Conservation (phyloP, 78 protist genomes). For the Thecamonas trahens region DNA sequence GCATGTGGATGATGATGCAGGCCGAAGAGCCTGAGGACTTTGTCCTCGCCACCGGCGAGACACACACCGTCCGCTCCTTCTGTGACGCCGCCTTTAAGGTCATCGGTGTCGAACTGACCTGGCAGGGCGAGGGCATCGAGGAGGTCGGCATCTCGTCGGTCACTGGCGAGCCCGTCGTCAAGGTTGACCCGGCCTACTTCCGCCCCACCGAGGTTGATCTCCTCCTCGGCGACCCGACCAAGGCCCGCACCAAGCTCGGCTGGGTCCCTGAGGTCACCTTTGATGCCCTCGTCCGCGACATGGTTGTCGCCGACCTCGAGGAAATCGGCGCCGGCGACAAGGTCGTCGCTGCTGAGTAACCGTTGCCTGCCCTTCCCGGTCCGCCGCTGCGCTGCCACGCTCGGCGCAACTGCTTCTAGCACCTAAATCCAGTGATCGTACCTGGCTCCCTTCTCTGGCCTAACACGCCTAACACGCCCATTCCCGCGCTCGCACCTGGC, state of each 20-base stretch:
- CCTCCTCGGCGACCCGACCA: constrained; percentile 74
- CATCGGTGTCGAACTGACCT: constrained; percentile 45
- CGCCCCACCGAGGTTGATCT: constrained; percentile 87
- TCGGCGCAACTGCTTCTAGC: not conserved
- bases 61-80: constrained; percentile 74
- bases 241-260: constrained; percentile 57
- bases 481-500: no score
- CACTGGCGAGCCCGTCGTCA: constrained; percentile 20
- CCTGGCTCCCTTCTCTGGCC: not conserved
- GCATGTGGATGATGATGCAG: constrained; percentile 83
- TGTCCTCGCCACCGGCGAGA: constrained; percentile 84
- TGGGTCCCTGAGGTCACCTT: constrained; percentile 61
- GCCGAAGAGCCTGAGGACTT: constrained; percentile 71
- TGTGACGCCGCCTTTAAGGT: constrained; percentile 63
- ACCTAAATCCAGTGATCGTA: not conserved
- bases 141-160: constrained; percentile 42
- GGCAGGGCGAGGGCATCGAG: constrained; percentile 70
- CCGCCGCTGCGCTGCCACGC: no score
- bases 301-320: no score
- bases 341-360: no score
- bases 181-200: constrained; percentile 52
- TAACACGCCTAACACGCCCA: not conserved
- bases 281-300: constrained; percentile 11
- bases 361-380: no score
- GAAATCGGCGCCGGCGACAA: no score